Evolutionary conservation across 73 alveolate species (phyloP).

Genomic region (Paramecium bursaria): DNA sequence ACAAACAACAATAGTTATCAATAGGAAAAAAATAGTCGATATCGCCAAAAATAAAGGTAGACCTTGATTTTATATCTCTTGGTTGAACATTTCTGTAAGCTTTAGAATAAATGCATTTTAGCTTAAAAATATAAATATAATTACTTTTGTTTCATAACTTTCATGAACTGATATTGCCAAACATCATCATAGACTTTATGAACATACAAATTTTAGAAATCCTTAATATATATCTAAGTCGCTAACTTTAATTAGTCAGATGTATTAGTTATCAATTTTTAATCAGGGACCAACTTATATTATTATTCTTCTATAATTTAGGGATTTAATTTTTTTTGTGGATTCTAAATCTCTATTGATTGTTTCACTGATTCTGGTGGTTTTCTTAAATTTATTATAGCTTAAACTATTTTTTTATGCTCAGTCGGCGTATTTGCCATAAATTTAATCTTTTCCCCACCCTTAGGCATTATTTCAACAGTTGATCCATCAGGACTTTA

Average conservation of each 20-base stretch:
- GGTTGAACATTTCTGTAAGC: neutral
- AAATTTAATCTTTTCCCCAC: constrained; percentile 12
- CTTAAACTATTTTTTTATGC: constrained; percentile 28
- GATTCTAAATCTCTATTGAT: neutral
- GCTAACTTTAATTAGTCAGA: neutral
- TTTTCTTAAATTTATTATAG: constrained; percentile 17
- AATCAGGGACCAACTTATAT: constrained; percentile 5
- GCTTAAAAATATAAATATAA: no score
- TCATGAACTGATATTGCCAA: neutral
- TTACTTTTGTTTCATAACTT: neutral
- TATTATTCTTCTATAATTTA: neutral
- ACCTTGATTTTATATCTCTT: no score
- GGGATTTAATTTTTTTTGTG: neutral
- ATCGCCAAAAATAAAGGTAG: neutral
- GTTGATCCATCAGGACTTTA: constrained; percentile 12
- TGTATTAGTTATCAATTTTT: neutral
- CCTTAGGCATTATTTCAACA: neutral
- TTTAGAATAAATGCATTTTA: neutral
- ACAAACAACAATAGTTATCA: neutral
- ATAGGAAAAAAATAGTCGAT: neutral
- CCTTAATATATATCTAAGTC: constrained; percentile 4
- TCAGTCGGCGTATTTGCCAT: constrained; percentile 11
- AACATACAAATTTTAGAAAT: no score
- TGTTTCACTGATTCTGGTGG: constrained; percentile 23
- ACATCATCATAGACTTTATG: neutral